Percentiles rank a stretch among this genome's conserved stretches.
These are phyloP conservation scores for Onygenales sp. DNA, from an alignment of 2,329 filamentous ascomycete species.

Conservation along the genomic window DNA sequence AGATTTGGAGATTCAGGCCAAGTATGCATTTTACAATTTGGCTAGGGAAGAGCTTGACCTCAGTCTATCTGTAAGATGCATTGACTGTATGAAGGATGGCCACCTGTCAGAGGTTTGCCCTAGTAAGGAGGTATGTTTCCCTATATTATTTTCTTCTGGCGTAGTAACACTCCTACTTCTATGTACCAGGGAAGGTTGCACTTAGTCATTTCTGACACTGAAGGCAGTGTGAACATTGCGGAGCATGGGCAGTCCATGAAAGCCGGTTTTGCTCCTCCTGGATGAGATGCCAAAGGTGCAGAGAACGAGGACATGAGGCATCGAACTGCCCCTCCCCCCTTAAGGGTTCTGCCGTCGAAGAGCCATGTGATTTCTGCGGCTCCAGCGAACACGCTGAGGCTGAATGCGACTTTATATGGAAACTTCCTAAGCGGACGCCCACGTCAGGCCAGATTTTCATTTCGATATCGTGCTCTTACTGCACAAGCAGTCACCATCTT, in stretches of 20 bases:
- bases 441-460: conserved; percentile 24
- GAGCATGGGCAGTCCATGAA: conserved; percentile 30
- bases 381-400: conserved; percentile 48
- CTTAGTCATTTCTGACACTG: conserved; percentile 3
- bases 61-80: conserved; percentile 31
- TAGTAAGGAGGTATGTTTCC: conserved; percentile 28
- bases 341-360: conserved; percentile 41
- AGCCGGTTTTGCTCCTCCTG: conserved; percentile 31
- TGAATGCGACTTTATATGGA: conserved; percentile 53
- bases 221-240: conserved; percentile 33
- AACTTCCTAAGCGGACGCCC: conserved; percentile 21
- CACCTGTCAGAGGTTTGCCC: conserved; percentile 36
- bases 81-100: conserved; percentile 32
- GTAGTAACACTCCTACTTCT: neutral
- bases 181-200: neutral
- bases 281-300: conserved; percentile 46
- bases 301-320: conserved; percentile 50
- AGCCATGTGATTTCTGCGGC: conserved; percentile 53
- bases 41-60: conserved; percentile 31
- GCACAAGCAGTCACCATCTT: conserved; percentile 33
- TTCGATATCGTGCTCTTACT: conserved; percentile 36
- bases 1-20: conserved; percentile 32
- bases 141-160: neutral
- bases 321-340: conserved; percentile 49
- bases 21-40: conserved; percentile 30